Base-by-base conservation (phyloP, 139 green algal genomes). In the Micractinium conductrix region DNA sequence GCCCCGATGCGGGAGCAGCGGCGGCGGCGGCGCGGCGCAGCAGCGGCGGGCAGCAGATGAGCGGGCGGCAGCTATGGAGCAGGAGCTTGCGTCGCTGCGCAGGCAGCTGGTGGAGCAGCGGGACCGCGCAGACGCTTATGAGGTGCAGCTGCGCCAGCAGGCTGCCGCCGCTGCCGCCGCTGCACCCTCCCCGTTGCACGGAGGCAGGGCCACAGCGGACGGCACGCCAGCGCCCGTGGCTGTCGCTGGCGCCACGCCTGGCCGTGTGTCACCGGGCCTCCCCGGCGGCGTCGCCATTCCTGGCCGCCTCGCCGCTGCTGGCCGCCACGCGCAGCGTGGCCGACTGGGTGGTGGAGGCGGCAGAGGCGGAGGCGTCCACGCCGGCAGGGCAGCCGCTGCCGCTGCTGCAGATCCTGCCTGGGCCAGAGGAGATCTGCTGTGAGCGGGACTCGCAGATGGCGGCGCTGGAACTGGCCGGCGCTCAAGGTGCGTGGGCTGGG, bases 401-500 rank as follows among this genome's bases (percentile, higher is more conserved):
- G 28, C 76, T 82, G 55, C 76, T 82, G 76, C 58, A n/a, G 22
- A 38, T 82, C 38, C 55, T 82, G 76, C 76, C 76, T 10, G 76
- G 55, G 4, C 58, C 40, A 4, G 76, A 71, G 42, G 55, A 82
- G 58, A 38, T 82, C 38, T 50, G 40, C 8, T 71, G 55, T 30
- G 55, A 72, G 58, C 55, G 58, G 1, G 76, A 82, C 6, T 82
- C 76, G 2, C 76, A 82, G 26, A 82, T 82, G 76, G 42, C 19
- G 9, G 1, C 55, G 0, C 38, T 60, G 9, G 38, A 82, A 58
- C 76, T 82, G 55, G 38, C 38, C n/a, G 40, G 76, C 76, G 17
- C 58, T 82, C 38, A 82, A 82, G 76, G 76, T 81, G 75, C 0
- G 45, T n/a, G n/a, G n/a, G n/a, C n/a, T n/a, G n/a, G n/a, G n/a